A percentile compares a stretch with the other conserved stretches of the same genome.
These are phyloP conservation scores for Russula ochroleuca DNA, from an alignment of 768 basidiomycete genomes.

Conservation along the genomic window DNA sequence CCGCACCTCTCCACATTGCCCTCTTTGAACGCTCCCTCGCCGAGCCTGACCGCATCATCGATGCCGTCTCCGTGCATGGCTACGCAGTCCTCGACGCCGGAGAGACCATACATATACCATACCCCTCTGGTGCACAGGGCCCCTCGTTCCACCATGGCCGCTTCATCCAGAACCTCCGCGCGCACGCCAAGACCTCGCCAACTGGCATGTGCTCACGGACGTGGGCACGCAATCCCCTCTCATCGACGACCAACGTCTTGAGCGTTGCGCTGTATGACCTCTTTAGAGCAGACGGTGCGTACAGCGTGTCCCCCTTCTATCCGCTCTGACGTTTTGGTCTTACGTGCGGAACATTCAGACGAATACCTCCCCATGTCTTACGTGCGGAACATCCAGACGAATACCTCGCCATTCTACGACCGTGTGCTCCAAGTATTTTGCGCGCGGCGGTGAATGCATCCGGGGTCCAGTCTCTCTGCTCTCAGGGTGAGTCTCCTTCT, in stretches of 20 bases:
- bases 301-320: not conserved
- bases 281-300: slow-evolving; percentile 88
- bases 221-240: slow-evolving; percentile 78
- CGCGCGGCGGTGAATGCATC: slow-evolving; percentile 84
- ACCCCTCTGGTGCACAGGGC: slow-evolving; percentile 69
- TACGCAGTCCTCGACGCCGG: slow-evolving; percentile 75
- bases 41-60: slow-evolving; percentile 95
- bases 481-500: slow-evolving; percentile 57
- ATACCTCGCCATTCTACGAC: slow-evolving; percentile 58
- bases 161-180: slow-evolving; percentile 77
- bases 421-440: slow-evolving; percentile 98
- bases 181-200: slow-evolving; percentile 48
- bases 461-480: slow-evolving; percentile 87
- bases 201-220: slow-evolving; percentile 50
- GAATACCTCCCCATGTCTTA: slow-evolving; percentile 39
- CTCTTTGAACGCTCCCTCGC: slow-evolving; percentile 87
- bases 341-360: slow-evolving; percentile 39
- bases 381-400: slow-evolving; percentile 45
- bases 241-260: slow-evolving; percentile 87
- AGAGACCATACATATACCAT: slow-evolving; percentile 80
- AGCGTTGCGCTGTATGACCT: slow-evolving; percentile 91
- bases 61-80: slow-evolving; percentile 75
- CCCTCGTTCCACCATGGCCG: slow-evolving; percentile 91
- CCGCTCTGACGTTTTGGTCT: not conserved
- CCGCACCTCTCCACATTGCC: slow-evolving; percentile 66